A percentile compares a stretch with the other conserved stretches of the same genome.
Evolutionary conservation across 768 basidiomycete genomes (phyloP).

Genomic region (Psilocybe cyanescens): DNA sequence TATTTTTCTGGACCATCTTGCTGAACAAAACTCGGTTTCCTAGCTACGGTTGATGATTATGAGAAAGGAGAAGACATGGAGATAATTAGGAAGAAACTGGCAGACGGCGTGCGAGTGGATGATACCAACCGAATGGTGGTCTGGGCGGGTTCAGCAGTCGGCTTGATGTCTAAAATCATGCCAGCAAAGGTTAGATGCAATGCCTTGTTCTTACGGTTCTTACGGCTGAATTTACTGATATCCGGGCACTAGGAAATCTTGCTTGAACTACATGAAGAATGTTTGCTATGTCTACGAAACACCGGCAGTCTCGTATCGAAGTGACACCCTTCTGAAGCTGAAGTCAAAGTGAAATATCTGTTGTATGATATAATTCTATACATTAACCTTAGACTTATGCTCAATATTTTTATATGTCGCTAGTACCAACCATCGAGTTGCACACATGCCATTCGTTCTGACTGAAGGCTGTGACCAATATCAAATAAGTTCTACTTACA

Average conservation of each 20-base stretch:
- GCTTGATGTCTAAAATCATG: conserved; percentile 48
- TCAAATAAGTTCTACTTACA: not conserved
- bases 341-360: not conserved
- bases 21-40: conserved; percentile 19
- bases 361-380: not conserved
- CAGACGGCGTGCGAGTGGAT: conserved; percentile 44
- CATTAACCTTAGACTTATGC: not conserved
- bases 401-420: not conserved
- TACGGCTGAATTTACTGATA: not conserved
- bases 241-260: conserved; percentile 54
- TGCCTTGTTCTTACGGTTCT: not conserved
- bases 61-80: conserved; percentile 50
- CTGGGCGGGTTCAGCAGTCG: conserved; percentile 74
- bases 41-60: conserved; percentile 60
- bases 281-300: conserved; percentile 22
- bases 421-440: no score
- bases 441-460: no score
- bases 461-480: not conserved
- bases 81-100: conserved; percentile 45
- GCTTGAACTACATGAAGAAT: conserved; percentile 53
- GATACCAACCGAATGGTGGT: conserved; percentile 58
- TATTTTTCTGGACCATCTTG: conserved; percentile 1
- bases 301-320: conserved; percentile 7
- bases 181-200: conserved; percentile 39
- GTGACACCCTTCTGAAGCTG: not conserved